Base-by-base conservation (phyloP, 176 grass and related monocot species). In the Aegilops speltoides region DNA sequence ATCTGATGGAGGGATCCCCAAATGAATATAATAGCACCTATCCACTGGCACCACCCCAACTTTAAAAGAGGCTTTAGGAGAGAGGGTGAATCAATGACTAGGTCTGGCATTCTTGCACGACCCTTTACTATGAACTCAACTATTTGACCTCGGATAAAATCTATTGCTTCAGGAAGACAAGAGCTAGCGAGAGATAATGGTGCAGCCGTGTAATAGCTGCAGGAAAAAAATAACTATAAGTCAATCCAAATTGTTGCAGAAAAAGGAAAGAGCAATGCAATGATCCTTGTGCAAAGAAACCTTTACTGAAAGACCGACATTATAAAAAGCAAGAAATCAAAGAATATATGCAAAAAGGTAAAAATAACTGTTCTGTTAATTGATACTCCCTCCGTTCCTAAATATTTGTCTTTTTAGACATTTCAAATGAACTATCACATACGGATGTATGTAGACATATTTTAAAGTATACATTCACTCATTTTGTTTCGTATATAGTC, bases 1-100 rank as follows among this genome's bases (percentile, higher is more conserved):
- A 74, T 86, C 76, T 96, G 97, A 89, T 99, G 94, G 28, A 96
- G 84, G 36, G 86, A 99, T 16, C 97, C 94, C 97, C 92, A 96
- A 78, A 86, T 77, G 77, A 94, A 99, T 86, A 99, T 85, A 40
- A 68, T 41, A 29, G 92, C 92, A 86, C 94, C 97, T 41, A 94
- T 88, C 93, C 91, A 91, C 31, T 95, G 91, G 63, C 48, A 79
- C 96, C 96, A 91, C 29, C 89, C 90, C 66, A 96, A 79, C 24
- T 82, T 88, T 75, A 96, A 17, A 83, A 99, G 79, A 91, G 97
- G 97, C 77, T 78, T 92, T 31, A 96, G 52, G 6, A 96, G 70
- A 73, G 64, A 83, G 56, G 87, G 80, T 7, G 68, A 90, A 68
- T 93, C 85, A 82, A 99, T 87, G 70, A 57, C 81, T 79, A 94